These are phyloP conservation scores for Zarea fungicola DNA, from an alignment of 2,329 filamentous ascomycete genomes.

Conservation along the genomic window DNA sequence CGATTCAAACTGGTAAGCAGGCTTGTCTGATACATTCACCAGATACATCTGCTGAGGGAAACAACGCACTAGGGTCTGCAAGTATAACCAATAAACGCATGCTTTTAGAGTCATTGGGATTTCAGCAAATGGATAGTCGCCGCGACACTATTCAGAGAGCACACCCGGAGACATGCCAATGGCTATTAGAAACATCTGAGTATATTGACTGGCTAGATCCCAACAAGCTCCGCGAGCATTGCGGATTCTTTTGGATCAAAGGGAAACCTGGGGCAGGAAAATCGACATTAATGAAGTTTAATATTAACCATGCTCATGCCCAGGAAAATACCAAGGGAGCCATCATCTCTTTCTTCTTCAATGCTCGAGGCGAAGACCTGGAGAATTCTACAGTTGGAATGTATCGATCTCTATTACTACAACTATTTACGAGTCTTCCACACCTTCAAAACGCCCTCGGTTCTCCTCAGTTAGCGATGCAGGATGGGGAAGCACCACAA, in stretches of 20 bases:
- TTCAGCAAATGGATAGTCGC: not conserved
- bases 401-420: slow-evolving; percentile 42
- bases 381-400: slow-evolving; percentile 42
- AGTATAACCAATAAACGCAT: too few relatives aligned
- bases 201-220: slow-evolving; percentile 10
- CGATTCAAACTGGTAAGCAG: not conserved
- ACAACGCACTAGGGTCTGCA: too few relatives aligned
- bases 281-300: slow-evolving; percentile 41
- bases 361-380: slow-evolving; percentile 36
- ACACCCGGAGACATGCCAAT: not conserved
- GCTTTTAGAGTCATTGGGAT: not conserved
- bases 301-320: slow-evolving; percentile 20
- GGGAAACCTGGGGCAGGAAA: slow-evolving; percentile 41
- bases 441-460: slow-evolving; percentile 11
- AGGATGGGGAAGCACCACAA: not conserved
- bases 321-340: slow-evolving; percentile 15
- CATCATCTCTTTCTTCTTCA: slow-evolving; percentile 44
- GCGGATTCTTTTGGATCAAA: slow-evolving; percentile 30
- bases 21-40: too few relatives aligned
- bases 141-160: not conserved
- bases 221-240: not conserved
- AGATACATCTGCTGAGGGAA: too few relatives aligned
- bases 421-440: slow-evolving; percentile 32
- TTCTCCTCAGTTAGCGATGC: not conserved
- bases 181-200: not conserved